Conservation (phyloP, 345 rosid species). For the Brassica rapa region DNA sequence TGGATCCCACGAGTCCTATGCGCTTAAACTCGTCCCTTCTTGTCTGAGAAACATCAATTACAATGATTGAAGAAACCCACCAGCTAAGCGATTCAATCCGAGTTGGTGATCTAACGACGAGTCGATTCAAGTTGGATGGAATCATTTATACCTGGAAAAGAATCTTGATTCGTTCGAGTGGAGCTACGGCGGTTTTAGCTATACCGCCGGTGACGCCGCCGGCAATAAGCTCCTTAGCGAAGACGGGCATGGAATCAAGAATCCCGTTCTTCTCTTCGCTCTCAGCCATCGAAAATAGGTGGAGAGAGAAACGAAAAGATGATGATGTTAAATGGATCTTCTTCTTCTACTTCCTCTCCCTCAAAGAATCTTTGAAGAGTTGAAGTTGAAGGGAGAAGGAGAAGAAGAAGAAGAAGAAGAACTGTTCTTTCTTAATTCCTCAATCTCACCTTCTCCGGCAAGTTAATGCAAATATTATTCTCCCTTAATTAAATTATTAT, state of each 20-base stretch:
- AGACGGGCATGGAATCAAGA: constrained; percentile 72
- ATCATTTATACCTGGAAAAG: constrained; percentile 67
- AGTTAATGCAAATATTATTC: constrained; percentile 18
- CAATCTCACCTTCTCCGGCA: constrained; percentile 32
- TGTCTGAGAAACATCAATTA: constrained; percentile 52
- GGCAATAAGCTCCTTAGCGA: constrained; percentile 80
- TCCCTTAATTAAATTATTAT: background rate
- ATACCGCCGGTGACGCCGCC: constrained; percentile 92
- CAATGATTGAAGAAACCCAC: background rate
- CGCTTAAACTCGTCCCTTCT: constrained; percentile 79
- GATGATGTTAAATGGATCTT: too few relatives aligned
- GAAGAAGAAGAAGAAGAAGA: background rate
- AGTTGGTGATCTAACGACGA: background rate
- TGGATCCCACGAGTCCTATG: constrained; percentile 67
- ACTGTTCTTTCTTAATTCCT: background rate
- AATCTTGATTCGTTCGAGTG: constrained; percentile 93
- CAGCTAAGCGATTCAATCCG: constrained; percentile 3
- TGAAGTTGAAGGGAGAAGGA: constrained; percentile 19
- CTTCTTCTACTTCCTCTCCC: background rate
- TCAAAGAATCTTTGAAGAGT: constrained; percentile 15
- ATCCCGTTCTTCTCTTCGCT: constrained; percentile 57
- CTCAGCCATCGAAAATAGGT: constrained; percentile 44
- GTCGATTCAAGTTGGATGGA: background rate
- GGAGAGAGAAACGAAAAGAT: background rate
- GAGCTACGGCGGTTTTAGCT: constrained; percentile 86